Evolutionary conservation across 2,329 filamentous ascomycete species (phyloP), one percentile per base, ranked within the genome.

Genomic region (Fusarium clavum): DNA sequence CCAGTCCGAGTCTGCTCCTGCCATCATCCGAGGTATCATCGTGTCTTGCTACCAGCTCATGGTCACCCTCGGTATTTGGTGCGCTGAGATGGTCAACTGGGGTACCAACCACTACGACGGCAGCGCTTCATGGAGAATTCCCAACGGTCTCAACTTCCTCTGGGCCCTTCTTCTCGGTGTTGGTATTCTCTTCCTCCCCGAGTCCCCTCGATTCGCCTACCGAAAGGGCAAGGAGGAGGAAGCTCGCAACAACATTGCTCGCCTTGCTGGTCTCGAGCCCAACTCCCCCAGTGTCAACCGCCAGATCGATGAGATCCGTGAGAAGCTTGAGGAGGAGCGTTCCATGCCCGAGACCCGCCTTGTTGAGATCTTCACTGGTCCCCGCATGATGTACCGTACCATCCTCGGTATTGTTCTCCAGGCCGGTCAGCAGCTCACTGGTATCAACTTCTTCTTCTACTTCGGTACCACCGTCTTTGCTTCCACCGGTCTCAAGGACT

Each of bases 41-140:
- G 85, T 92, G 29, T 85, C 86, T 2, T 87, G 84, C 54, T 92
- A 92, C 78, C 90, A 92, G 81, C 84, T 92, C 5, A 87, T 91
- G 77, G 90, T 92, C 76, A 92, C 90, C 0, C 81, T 91, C 29
- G 90, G 90, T 49, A 91, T 92, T 76, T 89, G 85, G 83, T 81
- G 80, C 25, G 83, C 84, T 40, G 85, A 87, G 73, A 83, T 87
- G 78, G 82, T 87, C 77, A 90, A 91, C 77, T 91, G 82, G 74
- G 88, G 88, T 9, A 92, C 90, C 9, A 81, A 87, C 48, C 25
- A 69, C 5, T 81, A 81, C 52, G 20, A 52, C 2, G 81, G 79
- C 69, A 84, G 85, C 24, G 82, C 83, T 5, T 84, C 88, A 14
- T 92, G 90, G 90, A 83, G 90, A 67, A 86, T 92, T 9, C 87